Percentiles rank a stretch among this genome's conserved stretches.
These are phyloP conservation scores for Aspergillus sojae DNA, from an alignment of 2,329 filamentous ascomycete genomes.

Conservation along the genomic window DNA sequence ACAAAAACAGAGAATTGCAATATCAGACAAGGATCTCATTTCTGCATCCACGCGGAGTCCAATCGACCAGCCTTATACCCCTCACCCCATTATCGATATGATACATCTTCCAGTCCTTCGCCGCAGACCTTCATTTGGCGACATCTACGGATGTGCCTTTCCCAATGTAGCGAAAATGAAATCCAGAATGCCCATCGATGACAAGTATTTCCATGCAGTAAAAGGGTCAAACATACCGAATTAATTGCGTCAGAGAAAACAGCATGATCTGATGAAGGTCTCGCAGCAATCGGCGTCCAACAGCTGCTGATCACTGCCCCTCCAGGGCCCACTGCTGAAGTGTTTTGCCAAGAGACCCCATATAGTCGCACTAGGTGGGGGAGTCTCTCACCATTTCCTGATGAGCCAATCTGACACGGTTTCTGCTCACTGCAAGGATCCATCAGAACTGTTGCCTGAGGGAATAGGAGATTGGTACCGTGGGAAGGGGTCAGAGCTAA, in stretches of 20 bases:
- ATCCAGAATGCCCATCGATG: neutral
- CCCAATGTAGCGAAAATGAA: neutral
- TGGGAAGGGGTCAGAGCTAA: neutral
- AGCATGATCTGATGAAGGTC: neutral
- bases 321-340: slow-evolving; percentile 16
- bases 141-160: neutral
- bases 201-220: neutral
- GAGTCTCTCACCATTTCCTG: neutral
- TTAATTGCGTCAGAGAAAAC: slow-evolving; percentile 3
- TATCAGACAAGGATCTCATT: neutral
- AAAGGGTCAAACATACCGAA: neutral
- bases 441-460: slow-evolving; percentile 7
- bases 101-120: neutral
- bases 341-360: slow-evolving; percentile 16
- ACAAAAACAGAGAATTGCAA: neutral
- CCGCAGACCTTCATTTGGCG: neutral
- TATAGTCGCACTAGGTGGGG: slow-evolving; percentile 14
- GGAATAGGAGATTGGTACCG: neutral
- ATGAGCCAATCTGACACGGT: slow-evolving; percentile 7
- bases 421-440: neutral
- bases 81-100: neutral
- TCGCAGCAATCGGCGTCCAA: neutral
- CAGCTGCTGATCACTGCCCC: slow-evolving; percentile 5
- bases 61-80: neutral
- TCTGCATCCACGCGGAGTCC: neutral